A percentile compares a stretch with the other conserved stretches of the same genome.
phyloP scores from a whole-genome alignment of 768 basidiomycete species.

The Flagelloscypha sp. region DNA sequence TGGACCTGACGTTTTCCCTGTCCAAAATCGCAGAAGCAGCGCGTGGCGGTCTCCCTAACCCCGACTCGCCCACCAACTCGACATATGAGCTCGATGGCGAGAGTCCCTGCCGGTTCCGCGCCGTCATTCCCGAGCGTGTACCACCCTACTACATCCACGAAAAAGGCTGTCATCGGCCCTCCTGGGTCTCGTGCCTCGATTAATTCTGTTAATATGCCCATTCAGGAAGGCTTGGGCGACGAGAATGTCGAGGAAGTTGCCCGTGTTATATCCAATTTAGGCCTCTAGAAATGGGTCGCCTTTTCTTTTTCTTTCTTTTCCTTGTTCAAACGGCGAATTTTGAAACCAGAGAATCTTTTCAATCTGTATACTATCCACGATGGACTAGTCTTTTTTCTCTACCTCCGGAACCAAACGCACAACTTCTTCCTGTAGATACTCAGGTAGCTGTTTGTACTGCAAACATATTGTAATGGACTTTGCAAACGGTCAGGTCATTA shows the following conservation, averaged over 20 bases:
- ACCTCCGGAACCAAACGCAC: too few relatives aligned
- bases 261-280: constrained; percentile 70
- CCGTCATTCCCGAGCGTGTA: constrained; percentile 85
- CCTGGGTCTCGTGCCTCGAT: constrained; percentile 26
- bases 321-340: constrained; percentile 1
- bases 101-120: constrained; percentile 69
- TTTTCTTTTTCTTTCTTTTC: background rate
- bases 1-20: constrained; percentile 80
- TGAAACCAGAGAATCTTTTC: background rate
- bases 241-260: constrained; percentile 63
- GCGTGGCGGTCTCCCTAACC: constrained; percentile 48
- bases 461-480: too few relatives aligned
- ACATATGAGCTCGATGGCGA: constrained; percentile 68
- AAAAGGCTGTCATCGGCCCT: constrained; percentile 34
- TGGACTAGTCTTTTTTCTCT: background rate
- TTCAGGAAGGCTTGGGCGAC: constrained; percentile 38
- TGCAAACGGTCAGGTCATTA: too few relatives aligned
- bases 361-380: constrained; percentile 1
- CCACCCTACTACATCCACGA: constrained; percentile 46
- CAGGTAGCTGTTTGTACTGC: too few relatives aligned
- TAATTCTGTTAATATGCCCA: too few relatives aligned
- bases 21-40: constrained; percentile 70
- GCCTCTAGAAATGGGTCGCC: constrained; percentile 30
- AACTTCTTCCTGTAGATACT: too few relatives aligned
- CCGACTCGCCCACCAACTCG: constrained; percentile 77